Conservation (phyloP, 257 asterid genomes). For the Fraxinus pennsylvanica region DNA sequence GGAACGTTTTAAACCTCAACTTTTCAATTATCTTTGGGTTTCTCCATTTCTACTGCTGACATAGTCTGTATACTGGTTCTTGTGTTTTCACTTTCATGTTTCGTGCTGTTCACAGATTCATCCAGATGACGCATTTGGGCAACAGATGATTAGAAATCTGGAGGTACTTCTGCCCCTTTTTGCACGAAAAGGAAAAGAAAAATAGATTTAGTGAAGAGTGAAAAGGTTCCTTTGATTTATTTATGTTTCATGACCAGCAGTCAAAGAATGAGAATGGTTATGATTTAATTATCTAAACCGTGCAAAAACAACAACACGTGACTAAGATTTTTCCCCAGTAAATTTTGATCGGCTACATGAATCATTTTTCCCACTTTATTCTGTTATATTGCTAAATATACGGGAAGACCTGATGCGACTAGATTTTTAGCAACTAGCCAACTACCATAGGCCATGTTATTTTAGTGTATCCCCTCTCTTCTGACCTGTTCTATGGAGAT, state of each 20-base stretch:
- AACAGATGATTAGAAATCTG: slow-evolving; percentile 92
- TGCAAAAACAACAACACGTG: neutral
- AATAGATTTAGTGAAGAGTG: neutral
- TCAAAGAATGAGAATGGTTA: neutral
- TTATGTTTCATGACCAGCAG: neutral
- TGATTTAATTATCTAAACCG: neutral
- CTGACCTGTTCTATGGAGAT: neutral
- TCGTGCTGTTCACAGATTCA: slow-evolving; percentile 57
- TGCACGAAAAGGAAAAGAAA: neutral
- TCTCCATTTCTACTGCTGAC: neutral
- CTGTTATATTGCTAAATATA: neutral
- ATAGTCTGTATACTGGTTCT: too few species aligned
- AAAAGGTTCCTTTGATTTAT: neutral
- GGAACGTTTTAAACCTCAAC: slow-evolving; percentile 24
- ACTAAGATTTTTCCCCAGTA: neutral
- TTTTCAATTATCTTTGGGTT: slow-evolving; percentile 17
- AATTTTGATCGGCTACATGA: neutral
- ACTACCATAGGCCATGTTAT: neutral
- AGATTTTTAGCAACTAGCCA: neutral
- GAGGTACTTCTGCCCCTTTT: slow-evolving; percentile 59
- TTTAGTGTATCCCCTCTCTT: neutral
- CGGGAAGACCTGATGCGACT: neutral
- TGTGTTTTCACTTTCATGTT: neutral
- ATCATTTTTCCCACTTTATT: neutral
- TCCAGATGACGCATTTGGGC: slow-evolving; percentile 95